Base-by-base conservation (phyloP, 2,329 filamentous ascomycete genomes). In the Passalora sequoiae region DNA sequence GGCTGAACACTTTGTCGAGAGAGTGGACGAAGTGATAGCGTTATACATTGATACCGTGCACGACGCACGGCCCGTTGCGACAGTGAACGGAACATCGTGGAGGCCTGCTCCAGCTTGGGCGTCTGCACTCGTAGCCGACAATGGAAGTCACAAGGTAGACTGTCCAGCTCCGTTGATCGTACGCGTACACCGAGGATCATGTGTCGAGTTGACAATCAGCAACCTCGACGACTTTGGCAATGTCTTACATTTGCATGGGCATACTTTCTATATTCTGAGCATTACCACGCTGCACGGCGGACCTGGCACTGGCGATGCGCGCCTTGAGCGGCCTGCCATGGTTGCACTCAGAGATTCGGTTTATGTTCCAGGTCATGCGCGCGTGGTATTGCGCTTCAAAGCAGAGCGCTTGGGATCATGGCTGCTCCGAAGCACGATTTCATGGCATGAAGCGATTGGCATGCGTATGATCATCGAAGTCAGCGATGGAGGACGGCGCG, bases 151-250 rank as follows among this genome's bases (percentile, higher is more conserved):
- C 4, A 21, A 21, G 17, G 31, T 12, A 10, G 19, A 8, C 6
- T n/a, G 17, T 35, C 6, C 7, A 8, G 13, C 19, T 32, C 65
- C 72, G 29, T 56, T 72, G 63, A 3, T 56, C 62, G 39, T 57
- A 56, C 2, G 59, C 59, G 2, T 60, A 53, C 3, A 46, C 49
- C 4, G 35, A 25, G 43, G 20, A 9, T 16, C 40, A 3, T 74
- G 71, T 69, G 58, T 73, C 1, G 69, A 73, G 45, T 45, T 74
- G 0, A 60, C 72, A 3, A 58, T 74, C 42, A 74, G 75, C 47
- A 75, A 75, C 40, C 56, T 73, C n/a, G 71, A 75, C 43, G 69
- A 73, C 21, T 66, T 66, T 4, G 59, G 66, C 0, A 70, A 75
- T 51, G 70, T 71, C 0, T 74, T 74, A 43, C 72, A 74, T 52